Evolutionary conservation across 768 basidiomycete genomes (phyloP).

Genomic region (Panus rudis): DNA sequence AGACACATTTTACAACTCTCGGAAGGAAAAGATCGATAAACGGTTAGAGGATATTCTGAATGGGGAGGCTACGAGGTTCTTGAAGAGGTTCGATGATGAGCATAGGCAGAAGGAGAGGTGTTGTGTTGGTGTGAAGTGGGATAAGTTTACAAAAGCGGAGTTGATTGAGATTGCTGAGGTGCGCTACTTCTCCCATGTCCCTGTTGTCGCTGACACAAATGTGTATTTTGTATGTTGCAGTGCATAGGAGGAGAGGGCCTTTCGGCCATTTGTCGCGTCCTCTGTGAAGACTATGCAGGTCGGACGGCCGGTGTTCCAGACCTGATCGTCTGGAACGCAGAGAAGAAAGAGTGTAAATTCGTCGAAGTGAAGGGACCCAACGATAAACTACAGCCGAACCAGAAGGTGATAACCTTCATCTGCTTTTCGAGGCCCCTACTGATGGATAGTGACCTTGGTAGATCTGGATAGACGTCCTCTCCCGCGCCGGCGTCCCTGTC

Average conservation of each 20-base stretch:
- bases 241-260: constrained; percentile 69
- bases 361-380: constrained; percentile 97
- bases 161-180: constrained; percentile 78
- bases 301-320: constrained; percentile 86
- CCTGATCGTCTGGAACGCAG: constrained; percentile 77
- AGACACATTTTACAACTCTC: constrained; percentile 77
- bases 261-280: constrained; percentile 67
- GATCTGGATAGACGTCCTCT: constrained; percentile 44
- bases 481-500: constrained; percentile 34
- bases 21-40: constrained; percentile 56
- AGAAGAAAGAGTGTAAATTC: constrained; percentile 58
- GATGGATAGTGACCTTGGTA: constrained; percentile 16
- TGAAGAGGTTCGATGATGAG: constrained; percentile 53
- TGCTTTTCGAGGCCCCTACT: not conserved
- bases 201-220: not conserved
- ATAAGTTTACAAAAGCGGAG: constrained; percentile 62
- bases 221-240: constrained; percentile 30
- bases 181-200: constrained; percentile 17
- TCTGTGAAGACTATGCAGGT: constrained; percentile 84
- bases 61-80: constrained; percentile 49
- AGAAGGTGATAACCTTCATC: constrained; percentile 55
- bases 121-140: constrained; percentile 87
- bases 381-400: constrained; percentile 81
- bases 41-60: constrained; percentile 59
- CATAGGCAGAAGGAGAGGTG: constrained; percentile 63